Evolutionary conservation across 352 stramenopile species (phyloP), one percentile per base, ranked within the genome.

Genomic region (Globisporangium middletonii): DNA sequence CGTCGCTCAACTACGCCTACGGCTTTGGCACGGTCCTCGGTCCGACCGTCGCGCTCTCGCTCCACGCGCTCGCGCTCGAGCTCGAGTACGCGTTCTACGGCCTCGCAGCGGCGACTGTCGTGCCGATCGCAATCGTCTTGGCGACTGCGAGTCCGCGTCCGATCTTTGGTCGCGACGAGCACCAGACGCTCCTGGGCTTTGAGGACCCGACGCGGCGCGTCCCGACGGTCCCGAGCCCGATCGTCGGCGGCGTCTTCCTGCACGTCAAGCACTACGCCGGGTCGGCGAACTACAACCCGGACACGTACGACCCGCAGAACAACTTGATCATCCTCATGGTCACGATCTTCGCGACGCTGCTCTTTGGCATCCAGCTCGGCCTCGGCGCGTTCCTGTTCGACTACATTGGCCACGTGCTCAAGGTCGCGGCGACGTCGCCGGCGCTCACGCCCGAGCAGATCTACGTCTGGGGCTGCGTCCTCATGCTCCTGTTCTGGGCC

Each of bases 291-390:
- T 84, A 74, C 58, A 90, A 91, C 52, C 79, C 83, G 11, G 83
- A 93, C 62, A 88, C 75, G 41, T 93, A 91, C 72, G 80, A 93
- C 66, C 71, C 80, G 26, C 73, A 83, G 62, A 89, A 82, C 63
- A 93, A 93, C 60, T 75, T 93, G 38, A 90, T 93, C 62, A 88
- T 93, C 57, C 53, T 93, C 51, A 74, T 91, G 18, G 83, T 89
- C 30, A 93, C 80, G n/a, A 83, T 93, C 48, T 86, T 89, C 53
- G 67, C 75, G 38, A 93, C 83, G 0, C 62, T 91, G 53, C 69
- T 89, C 30, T 90, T 88, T 44, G 83, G 83, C 28, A 83, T 89
- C 50, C 80, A 93, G 52, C 65, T 93, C 33, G 79, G 83, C 2
- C 72, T 90, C 3, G 77, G 70, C n/a, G 80, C 79, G 26, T 93